Percentiles rank a stretch among this genome's conserved stretches.
Evolutionary conservation across 2,329 filamentous ascomycete genomes (phyloP).

Genomic region (Apiospora koreana): DNA sequence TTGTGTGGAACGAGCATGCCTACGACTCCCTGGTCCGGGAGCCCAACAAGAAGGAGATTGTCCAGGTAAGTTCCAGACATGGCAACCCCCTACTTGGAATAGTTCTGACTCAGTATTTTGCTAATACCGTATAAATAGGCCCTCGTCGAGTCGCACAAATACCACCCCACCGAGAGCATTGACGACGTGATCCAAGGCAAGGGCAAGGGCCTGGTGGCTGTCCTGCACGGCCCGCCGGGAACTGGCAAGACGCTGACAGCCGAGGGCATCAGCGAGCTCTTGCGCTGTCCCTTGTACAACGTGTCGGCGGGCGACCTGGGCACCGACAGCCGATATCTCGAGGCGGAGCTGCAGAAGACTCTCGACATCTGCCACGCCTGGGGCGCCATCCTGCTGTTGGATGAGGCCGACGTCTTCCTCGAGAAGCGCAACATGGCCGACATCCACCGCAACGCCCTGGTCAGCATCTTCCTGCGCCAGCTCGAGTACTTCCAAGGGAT

Average conservation of each 20-base stretch:
- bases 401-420: constrained; percentile 84
- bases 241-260: constrained; percentile 89
- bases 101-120: neutral
- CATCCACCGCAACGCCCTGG: constrained; percentile 81
- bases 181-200: constrained; percentile 84
- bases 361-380: constrained; percentile 84
- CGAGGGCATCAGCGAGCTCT: constrained; percentile 80
- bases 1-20: constrained; percentile 80
- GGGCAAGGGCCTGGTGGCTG: constrained; percentile 79
- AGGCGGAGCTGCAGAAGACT: constrained; percentile 78
- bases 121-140: constrained; percentile 43
- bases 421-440: constrained; percentile 83
- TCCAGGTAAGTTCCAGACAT: constrained; percentile 49
- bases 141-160: constrained; percentile 81
- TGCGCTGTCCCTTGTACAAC: constrained; percentile 81
- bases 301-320: constrained; percentile 81
- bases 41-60: constrained; percentile 61
- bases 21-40: constrained; percentile 80
- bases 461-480: constrained; percentile 82
- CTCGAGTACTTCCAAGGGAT: constrained; percentile 94
- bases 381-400: constrained; percentile 82
- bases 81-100: no score
- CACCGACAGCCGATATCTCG: constrained; percentile 72
- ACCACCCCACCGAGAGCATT: constrained; percentile 77
- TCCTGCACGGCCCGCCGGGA: constrained; percentile 82